Evolutionary conservation across 192 early-diverging fungal species (phyloP).

Genomic region (Linnemannia elongata): DNA sequence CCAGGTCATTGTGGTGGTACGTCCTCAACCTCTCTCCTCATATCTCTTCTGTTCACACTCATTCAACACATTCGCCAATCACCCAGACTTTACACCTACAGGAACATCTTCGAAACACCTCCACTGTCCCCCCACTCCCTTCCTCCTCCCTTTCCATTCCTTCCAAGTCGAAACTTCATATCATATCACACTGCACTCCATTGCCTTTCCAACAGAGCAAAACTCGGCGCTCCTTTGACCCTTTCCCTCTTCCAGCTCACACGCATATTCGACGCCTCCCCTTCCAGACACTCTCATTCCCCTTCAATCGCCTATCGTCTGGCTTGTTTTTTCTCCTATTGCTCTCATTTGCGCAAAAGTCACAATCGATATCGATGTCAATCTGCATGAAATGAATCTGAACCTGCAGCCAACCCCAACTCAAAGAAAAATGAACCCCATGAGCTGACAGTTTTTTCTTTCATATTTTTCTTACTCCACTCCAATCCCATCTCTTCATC

Average conservation of each 20-base stretch:
- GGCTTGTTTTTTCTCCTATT: not conserved
- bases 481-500: not conserved
- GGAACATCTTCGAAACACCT: no score
- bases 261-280: not conserved
- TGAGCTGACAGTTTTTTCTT: not conserved
- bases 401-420: not conserved
- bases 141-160: no score
- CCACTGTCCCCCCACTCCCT: no score
- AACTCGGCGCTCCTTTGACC: not conserved
- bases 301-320: no score
- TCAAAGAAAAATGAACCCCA: not conserved
- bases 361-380: not conserved
- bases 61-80: no score
- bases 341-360: not conserved
- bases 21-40: not conserved
- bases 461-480: not conserved
- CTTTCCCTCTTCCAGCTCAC: not conserved
- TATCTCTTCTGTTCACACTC: not conserved
- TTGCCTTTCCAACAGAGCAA: not conserved
- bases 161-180: no score
- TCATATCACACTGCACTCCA: not conserved
- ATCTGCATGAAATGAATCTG: slow-evolving; percentile 1
- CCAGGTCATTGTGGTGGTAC: slow-evolving; percentile 49
- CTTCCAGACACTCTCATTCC: not conserved
- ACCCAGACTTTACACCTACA: no score